Evolutionary conservation across 495 filamentous ascomycete genomes (phyloP).

Genomic region (Talaromyces stipitatus): DNA sequence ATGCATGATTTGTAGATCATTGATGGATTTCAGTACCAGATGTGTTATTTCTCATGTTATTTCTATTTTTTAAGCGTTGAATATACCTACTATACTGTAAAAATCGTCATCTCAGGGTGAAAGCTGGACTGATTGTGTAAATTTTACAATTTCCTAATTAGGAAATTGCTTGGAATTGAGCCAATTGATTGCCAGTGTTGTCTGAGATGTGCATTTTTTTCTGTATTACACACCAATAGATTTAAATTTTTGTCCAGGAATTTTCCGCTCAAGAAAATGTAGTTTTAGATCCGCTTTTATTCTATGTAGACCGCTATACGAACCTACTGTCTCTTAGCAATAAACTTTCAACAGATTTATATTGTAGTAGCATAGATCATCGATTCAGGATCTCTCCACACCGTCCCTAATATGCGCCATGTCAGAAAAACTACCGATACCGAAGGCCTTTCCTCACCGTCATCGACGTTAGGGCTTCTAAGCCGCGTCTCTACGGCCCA

Average conservation of each 20-base stretch:
- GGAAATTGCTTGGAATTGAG: not conserved
- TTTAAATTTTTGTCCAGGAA: too few relatives aligned
- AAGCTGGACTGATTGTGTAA: not conserved
- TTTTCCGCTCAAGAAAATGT: too few relatives aligned
- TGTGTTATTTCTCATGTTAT: not conserved
- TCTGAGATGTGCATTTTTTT: not conserved
- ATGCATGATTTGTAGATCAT: not conserved
- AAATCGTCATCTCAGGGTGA: not conserved
- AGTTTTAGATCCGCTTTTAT: too few relatives aligned
- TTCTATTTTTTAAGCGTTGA: not conserved
- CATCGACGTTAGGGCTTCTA: not conserved
- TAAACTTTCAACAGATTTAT: too few relatives aligned
- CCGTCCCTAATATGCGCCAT: not conserved
- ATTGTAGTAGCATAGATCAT: too few relatives aligned
- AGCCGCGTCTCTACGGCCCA: constrained; percentile 3
- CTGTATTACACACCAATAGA: not conserved
- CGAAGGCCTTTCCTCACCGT: not conserved
- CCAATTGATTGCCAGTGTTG: not conserved
- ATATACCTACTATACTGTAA: too few relatives aligned
- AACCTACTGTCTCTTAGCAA: too few relatives aligned
- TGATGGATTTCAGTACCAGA: not conserved
- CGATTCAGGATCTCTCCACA: too few relatives aligned
- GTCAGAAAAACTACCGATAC: not conserved
- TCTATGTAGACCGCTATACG: too few relatives aligned
- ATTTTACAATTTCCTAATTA: not conserved